A percentile compares a stretch with the other conserved stretches of the same genome.
Conservation (phyloP, 768 basidiomycete genomes). For the Tephrocybe sp. region DNA sequence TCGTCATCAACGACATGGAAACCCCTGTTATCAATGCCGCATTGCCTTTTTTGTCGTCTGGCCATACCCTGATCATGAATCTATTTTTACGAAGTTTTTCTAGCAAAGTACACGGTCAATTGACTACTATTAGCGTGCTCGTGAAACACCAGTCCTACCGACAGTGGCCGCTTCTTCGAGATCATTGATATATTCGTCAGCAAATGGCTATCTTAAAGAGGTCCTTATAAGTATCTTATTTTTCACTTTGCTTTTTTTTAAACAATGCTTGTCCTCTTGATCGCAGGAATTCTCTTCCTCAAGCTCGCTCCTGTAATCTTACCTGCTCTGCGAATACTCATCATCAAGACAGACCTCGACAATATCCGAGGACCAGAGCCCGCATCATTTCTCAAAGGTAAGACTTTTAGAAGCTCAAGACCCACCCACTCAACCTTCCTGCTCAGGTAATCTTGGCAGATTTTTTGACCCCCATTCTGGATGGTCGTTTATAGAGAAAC, state of each 20-base stretch:
- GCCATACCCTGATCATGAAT: no score
- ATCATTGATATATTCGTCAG: neutral
- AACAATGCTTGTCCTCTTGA: conserved; percentile 8
- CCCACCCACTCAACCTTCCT: neutral
- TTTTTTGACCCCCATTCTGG: conserved; percentile 14
- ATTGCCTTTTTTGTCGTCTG: conserved; percentile 14
- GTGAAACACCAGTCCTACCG: no score
- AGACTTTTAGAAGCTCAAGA: neutral
- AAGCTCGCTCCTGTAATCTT: conserved; percentile 10
- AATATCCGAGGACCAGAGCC: conserved; percentile 33
- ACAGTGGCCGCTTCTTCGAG: neutral
- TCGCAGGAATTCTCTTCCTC: conserved; percentile 7
- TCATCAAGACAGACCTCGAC: conserved; percentile 25
- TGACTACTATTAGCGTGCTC: no score
- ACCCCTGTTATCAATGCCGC: conserved; percentile 11
- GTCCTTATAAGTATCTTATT: neutral
- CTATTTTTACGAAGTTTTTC: no score
- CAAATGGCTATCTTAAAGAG: neutral
- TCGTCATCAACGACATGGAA: conserved; percentile 15
- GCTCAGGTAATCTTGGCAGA: conserved; percentile 16
- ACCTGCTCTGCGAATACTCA: conserved; percentile 12
- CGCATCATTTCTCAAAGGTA: conserved; percentile 29
- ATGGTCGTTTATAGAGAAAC: conserved; percentile 15
- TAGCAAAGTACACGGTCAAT: no score
- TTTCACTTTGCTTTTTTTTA: neutral